These are phyloP conservation scores for Clavispora fructus DNA, from an alignment of 805 yeast genomes.

Conservation along the genomic window DNA sequence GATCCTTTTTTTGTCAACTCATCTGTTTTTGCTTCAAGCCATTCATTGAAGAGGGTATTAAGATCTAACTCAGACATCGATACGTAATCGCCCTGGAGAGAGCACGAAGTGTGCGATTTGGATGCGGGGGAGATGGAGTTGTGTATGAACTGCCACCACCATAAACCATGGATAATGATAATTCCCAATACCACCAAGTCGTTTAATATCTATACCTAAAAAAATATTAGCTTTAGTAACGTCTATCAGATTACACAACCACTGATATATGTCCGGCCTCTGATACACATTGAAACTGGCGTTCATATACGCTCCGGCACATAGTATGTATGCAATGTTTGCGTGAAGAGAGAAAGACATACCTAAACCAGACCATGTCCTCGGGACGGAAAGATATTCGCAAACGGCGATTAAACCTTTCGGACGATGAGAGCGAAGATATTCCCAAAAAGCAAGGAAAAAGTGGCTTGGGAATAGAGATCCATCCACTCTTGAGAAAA, in stretches of 20 bases:
- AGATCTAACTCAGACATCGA: conserved; percentile 27
- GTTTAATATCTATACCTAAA: no score
- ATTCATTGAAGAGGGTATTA: conserved; percentile 47
- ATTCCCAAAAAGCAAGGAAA: background rate
- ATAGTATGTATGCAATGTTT: background rate
- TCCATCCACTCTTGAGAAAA: conserved; percentile 34
- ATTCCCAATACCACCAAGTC: no score
- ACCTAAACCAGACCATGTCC: background rate
- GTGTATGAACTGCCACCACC: background rate
- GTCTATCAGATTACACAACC: no score
- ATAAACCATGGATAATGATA: no score
- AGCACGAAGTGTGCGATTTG: background rate
- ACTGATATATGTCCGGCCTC: no score
- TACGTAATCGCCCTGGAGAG: background rate
- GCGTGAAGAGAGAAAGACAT: background rate
- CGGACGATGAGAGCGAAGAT: background rate
- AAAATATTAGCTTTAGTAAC: no score
- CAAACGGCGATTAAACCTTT: background rate
- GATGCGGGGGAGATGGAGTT: background rate
- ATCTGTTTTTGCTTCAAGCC: conserved; percentile 53
- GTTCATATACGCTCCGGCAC: background rate
- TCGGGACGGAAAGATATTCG: background rate
- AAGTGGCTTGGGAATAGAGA: conserved; percentile 28
- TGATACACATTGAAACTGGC: no score
- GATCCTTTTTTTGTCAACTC: conserved; percentile 45